Evolutionary conservation across 2,329 filamentous ascomycete genomes (phyloP).

Genomic region (Diaporthe velutina): DNA sequence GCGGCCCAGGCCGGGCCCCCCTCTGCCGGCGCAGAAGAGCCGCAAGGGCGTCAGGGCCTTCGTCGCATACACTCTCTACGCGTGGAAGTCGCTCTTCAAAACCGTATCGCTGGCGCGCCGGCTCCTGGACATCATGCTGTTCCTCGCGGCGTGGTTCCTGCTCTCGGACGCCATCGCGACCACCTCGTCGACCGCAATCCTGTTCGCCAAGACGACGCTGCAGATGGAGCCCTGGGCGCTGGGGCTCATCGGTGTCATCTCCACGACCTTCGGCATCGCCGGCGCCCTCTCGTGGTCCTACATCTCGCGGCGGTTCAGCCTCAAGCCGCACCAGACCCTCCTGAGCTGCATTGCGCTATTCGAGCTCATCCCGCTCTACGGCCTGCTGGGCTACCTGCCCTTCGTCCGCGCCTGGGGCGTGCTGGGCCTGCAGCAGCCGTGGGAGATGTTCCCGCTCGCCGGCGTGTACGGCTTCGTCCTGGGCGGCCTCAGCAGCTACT

Average conservation of each 20-base stretch:
- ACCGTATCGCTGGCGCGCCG: conserved; percentile 82
- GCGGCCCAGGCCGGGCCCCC: conserved; percentile 88
- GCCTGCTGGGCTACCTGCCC: conserved; percentile 88
- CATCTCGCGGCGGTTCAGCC: conserved; percentile 76
- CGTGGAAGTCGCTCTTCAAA: conserved; percentile 88
- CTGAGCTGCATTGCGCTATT: conserved; percentile 92
- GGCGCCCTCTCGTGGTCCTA: conserved; percentile 93
- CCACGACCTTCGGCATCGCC: conserved; percentile 84
- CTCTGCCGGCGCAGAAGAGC: conserved; percentile 65
- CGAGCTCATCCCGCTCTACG: conserved; percentile 93
- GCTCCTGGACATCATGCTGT: conserved; percentile 80
- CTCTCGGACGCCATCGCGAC: conserved; percentile 95
- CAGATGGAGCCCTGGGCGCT: conserved; percentile 90
- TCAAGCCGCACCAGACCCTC: conserved; percentile 88
- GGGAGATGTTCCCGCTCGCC: conserved; percentile 96
- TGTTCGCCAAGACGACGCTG: conserved; percentile 95
- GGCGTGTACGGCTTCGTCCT: conserved; percentile 94
- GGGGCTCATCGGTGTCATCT: conserved; percentile 93
- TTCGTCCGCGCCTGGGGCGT: conserved; percentile 81
- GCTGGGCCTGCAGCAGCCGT: conserved; percentile 89
- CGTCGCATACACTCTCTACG: conserved; percentile 81
- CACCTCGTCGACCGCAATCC: conserved; percentile 91
- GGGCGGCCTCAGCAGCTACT: conserved; percentile 93
- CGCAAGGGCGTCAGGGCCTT: conserved; percentile 61
- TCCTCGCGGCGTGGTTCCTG: conserved; percentile 92